Base-by-base conservation (phyloP, 2,329 filamentous ascomycete genomes). In the Paecilomyces niveus region DNA sequence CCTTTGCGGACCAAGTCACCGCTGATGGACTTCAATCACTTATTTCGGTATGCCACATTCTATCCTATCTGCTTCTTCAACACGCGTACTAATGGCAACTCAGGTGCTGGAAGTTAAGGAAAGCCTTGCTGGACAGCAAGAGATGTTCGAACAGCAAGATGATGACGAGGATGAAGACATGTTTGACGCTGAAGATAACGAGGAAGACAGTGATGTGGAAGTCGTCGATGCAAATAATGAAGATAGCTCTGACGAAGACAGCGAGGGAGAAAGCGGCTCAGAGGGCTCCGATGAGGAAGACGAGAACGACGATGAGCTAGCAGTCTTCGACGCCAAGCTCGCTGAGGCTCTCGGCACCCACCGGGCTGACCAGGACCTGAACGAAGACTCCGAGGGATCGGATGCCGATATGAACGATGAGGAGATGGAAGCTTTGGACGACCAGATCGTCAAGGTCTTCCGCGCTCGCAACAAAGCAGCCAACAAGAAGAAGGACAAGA, bases 321-420 rank as follows among this genome's bases (percentile, higher is more conserved):
- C 79, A n/a, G 78, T 75, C 45, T 86, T 95, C 65, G 87, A 96
- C 65, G 85, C 86, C 49, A 87, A 90, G 57, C 83, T 97, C 29
- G 89, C 89, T 1, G 83, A 87, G 63, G 89, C 92, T 2, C 84
- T 96, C 1, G 87, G 89, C 49, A 92, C 87, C 57, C 87, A 88
- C 54, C 75, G 75, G 21, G 74, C 76, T 22, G 77, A 81, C 22
- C 83, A 88, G 69, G 83, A 86, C 58, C 62, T 72, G 56, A 83
- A 86, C 61, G 76, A 74, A 15, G 78, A 81, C 1, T 81, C 82
- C 1, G 85, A 85, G 31, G 83, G 83, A 9, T 80, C 80, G 11
- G 84, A 83, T 60, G 86, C 84, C 2, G 90, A 96, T 74, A 96
- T 99, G 92, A 89, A 91, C 61, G 93, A 97, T 75, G 92, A 93